Evolutionary conservation across 345 rosid genomes (phyloP), one percentile per base, ranked within the genome.

Genomic region (Ceriops tagal): DNA sequence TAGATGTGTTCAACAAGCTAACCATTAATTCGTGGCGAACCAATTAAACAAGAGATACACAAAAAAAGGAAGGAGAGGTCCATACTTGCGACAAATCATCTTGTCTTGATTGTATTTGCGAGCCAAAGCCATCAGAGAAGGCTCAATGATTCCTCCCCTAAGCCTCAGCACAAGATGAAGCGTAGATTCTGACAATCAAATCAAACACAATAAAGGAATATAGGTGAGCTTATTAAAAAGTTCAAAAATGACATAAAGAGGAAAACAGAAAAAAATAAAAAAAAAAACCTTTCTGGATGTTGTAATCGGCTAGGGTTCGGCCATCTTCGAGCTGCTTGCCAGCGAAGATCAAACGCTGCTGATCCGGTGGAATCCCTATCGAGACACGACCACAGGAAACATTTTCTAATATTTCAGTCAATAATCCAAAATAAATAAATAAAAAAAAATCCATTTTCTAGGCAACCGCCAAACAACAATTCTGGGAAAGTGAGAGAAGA

Each of bases 311-410:
- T 3, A 73, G 31, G 35, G 72, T 73, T 8, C 77, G 61, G 51
- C 72, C 77, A 73, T 73, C 77, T 43, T 73, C 77, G 22, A 73
- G 72, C 58, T 73, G 77, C 77, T 73, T 73, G 3, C 77, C 77
- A 18, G 77, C 77, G 24, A 73, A 73, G 62, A 73, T 73, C 67
- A 73, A 67, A 0, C 77, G 43, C 62, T 73, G 77, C 51, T 73
- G 77, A 26, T 73, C 77, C 35, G 72, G 77, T 5, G 77, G 77
- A 22, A 73, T 73, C 10, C 77, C 77, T 73, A 53, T 26, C 18
- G n/a, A 49, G 26, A 0, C 52, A 53, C 19, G 5, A 67, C 27
- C 58, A 55, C 24, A 15, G 16, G 15, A 22, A 55, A n/a, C 28
- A 55, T 22, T 55, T 22, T 22, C 16, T 28, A 55, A 55, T 1